These are phyloP conservation scores for Astrothelium subdiscretum DNA, from an alignment of 495 filamentous ascomycete species.

Conservation along the genomic window DNA sequence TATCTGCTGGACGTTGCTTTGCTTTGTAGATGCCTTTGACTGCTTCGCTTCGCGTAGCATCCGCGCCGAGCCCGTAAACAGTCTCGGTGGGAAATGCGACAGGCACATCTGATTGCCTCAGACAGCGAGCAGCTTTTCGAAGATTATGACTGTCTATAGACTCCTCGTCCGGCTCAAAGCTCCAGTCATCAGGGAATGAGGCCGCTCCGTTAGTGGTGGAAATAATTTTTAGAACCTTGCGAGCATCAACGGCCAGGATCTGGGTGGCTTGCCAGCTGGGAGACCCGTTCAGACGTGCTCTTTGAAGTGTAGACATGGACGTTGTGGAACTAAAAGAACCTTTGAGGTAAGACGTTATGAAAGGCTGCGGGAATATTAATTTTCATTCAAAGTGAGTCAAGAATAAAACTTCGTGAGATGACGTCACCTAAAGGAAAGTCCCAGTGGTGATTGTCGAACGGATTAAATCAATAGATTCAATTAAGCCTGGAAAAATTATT, in stretches of 20 bases:
- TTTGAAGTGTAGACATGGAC: neutral
- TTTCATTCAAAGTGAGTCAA: neutral
- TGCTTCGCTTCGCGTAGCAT: constrained; percentile 73
- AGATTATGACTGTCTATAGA: constrained; percentile 23
- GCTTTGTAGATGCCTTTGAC: constrained; percentile 85
- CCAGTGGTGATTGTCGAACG: no score
- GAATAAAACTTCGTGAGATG: neutral
- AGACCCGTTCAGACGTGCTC: neutral
- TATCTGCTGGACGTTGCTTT: constrained; percentile 84
- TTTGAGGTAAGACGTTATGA: neutral
- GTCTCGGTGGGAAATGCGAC: constrained; percentile 98
- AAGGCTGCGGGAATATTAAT: neutral
- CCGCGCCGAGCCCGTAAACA: constrained; percentile 91
- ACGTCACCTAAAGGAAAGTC: neutral
- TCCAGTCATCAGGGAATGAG: constrained; percentile 11
- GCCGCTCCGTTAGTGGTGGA: neutral
- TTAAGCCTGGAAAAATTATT: neutral
- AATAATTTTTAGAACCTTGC: neutral
- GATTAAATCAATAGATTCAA: no score
- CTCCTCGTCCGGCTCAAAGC: constrained; percentile 8
- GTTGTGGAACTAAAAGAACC: neutral
- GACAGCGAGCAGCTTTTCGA: constrained; percentile 43
- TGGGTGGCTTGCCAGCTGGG: neutral
- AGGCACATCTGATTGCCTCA: constrained; percentile 54
- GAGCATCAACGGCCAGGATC: neutral